These are phyloP conservation scores for Phytopythium helicoides DNA, from an alignment of 352 stramenopile genomes.

Conservation along the genomic window DNA sequence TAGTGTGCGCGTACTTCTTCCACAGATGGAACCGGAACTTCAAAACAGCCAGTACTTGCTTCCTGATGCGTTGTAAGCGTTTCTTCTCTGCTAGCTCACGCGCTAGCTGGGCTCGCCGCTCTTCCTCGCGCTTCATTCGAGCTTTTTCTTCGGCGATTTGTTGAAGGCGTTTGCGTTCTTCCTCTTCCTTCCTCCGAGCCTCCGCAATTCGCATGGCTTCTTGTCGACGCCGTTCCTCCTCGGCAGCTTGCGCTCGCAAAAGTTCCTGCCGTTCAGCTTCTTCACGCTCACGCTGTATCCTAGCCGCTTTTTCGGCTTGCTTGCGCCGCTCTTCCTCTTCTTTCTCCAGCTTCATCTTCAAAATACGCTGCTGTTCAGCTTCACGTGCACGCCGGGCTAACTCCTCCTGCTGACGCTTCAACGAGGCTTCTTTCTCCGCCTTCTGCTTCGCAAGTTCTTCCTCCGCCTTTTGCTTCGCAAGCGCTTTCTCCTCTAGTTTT, in stretches of 20 bases:
- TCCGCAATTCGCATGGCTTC: slow-evolving; percentile 35
- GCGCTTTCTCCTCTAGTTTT: slow-evolving; percentile 16
- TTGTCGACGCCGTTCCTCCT: slow-evolving; percentile 40
- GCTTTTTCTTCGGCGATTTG: slow-evolving; percentile 37
- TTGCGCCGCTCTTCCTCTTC: slow-evolving; percentile 45
- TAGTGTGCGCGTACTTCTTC: slow-evolving; percentile 60
- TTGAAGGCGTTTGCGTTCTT: slow-evolving; percentile 42
- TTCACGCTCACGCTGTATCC: slow-evolving; percentile 24
- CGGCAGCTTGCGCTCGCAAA: slow-evolving; percentile 26
- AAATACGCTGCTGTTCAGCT: slow-evolving; percentile 11
- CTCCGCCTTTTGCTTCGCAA: slow-evolving; percentile 17
- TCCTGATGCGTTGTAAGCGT: slow-evolving; percentile 22
- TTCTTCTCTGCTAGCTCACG: slow-evolving; percentile 46
- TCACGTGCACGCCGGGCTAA: slow-evolving; percentile 29
- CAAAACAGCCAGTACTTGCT: slow-evolving; percentile 51
- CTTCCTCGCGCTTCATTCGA: slow-evolving; percentile 35
- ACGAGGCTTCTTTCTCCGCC: slow-evolving; percentile 33
- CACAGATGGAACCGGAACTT: slow-evolving; percentile 59
- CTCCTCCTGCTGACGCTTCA: slow-evolving; percentile 29
- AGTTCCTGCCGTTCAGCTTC: slow-evolving; percentile 19
- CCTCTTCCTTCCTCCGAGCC: slow-evolving; percentile 23
- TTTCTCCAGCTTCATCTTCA: slow-evolving; percentile 26
- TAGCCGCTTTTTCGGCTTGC: slow-evolving; percentile 32
- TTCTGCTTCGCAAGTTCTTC: slow-evolving; percentile 9
- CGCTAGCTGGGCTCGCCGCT: slow-evolving; percentile 41